Percentiles rank a stretch among this genome's conserved stretches.
phyloP scores from a whole-genome alignment of 2,329 filamentous ascomycete genomes.

The Aspergillus latus region DNA sequence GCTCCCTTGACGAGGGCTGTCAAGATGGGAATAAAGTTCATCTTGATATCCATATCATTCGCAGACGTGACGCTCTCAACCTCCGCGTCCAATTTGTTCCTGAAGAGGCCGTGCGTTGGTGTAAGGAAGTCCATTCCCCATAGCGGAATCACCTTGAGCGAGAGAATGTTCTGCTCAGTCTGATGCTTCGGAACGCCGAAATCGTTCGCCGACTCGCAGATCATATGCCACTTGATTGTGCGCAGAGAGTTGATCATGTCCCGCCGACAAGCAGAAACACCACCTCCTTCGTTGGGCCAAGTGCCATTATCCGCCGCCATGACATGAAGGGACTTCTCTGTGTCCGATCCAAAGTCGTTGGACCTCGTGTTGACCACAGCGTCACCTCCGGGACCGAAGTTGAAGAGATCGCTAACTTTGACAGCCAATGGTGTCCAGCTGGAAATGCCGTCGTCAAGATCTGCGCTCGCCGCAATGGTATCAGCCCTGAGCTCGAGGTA shows the following conservation, averaged over 20 bases:
- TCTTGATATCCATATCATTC: constrained; percentile 50
- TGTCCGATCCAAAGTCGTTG: constrained; percentile 51
- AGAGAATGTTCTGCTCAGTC: constrained; percentile 56
- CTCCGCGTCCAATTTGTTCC: constrained; percentile 54
- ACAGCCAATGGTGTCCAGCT: constrained; percentile 55
- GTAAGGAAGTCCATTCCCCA: constrained; percentile 57
- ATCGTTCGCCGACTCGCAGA: constrained; percentile 57
- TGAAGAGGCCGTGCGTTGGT: constrained; percentile 55
- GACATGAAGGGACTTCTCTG: constrained; percentile 50
- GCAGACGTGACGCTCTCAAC: constrained; percentile 50
- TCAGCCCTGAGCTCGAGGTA: constrained; percentile 50
- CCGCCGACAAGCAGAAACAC: constrained; percentile 56
- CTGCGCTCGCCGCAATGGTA: constrained; percentile 53
- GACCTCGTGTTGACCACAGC: constrained; percentile 53
- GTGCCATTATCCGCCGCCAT: constrained; percentile 55
- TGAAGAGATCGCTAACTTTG: constrained; percentile 53
- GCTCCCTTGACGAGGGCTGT: constrained; percentile 53
- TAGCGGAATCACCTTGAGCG: constrained; percentile 54
- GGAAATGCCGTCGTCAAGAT: constrained; percentile 53
- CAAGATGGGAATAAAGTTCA: constrained; percentile 56
- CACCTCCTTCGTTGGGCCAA: constrained; percentile 55
- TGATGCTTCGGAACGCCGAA: constrained; percentile 57
- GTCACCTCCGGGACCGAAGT: constrained; percentile 55
- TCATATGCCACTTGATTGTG: constrained; percentile 56
- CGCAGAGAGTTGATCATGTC: constrained; percentile 56